These are phyloP conservation scores for Adansonia digitata DNA, from an alignment of 345 rosid genomes.

Conservation along the genomic window DNA sequence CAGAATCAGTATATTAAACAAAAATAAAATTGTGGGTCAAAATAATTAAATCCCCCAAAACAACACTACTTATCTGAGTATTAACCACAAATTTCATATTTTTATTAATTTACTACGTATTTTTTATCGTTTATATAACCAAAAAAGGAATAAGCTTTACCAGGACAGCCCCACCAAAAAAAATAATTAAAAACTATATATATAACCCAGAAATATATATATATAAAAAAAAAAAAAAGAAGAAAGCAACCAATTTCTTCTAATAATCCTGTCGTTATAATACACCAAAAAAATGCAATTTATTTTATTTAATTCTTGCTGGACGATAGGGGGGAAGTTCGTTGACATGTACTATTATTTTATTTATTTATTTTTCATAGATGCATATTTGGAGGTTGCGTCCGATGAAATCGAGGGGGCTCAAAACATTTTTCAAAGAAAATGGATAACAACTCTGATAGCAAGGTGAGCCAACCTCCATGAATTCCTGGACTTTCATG, in stretches of 20 bases:
- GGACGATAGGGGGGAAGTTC: too few relatives aligned
- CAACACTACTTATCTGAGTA: neutral
- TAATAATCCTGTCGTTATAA: too few relatives aligned
- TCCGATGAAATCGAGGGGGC: neutral
- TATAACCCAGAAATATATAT: conserved; percentile 4
- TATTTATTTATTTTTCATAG: too few relatives aligned
- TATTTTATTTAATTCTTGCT: too few relatives aligned
- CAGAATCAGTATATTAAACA: neutral
- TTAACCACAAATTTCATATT: conserved; percentile 7
- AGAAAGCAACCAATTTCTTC: neutral
- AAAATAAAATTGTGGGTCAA: too few relatives aligned
- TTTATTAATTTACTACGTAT: neutral
- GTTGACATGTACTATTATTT: too few relatives aligned
- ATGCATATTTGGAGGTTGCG: neutral
- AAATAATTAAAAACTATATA: too few relatives aligned
- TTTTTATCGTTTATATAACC: neutral
- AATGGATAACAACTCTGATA: neutral
- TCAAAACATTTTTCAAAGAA: too few relatives aligned
- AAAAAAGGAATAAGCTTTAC: neutral
- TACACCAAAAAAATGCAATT: too few relatives aligned
- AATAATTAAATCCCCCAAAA: neutral
- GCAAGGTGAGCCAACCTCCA: neutral
- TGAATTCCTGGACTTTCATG: neutral
- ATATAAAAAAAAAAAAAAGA: conserved; percentile 10
- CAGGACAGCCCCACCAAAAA: conserved; percentile 9